Percentiles rank a stretch among this genome's conserved stretches.
Conservation (phyloP, 345 rosid genomes). For the Cochlearia excelsa region DNA sequence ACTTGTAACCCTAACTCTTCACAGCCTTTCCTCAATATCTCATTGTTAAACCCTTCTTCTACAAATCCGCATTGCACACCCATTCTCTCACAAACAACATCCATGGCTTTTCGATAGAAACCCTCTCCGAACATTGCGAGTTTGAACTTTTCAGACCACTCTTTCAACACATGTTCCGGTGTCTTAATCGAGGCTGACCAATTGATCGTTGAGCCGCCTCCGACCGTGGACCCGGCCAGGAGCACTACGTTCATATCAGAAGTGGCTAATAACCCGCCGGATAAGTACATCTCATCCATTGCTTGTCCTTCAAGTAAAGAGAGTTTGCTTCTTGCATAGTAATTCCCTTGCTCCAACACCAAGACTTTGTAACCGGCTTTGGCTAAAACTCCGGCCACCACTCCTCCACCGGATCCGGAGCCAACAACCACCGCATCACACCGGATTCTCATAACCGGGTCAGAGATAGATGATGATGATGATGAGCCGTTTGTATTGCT, state of each 20-base stretch:
- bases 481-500: slow-evolving; percentile 3
- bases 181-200: slow-evolving; percentile 83
- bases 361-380: slow-evolving; percentile 73
- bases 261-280: slow-evolving; percentile 55
- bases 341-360: slow-evolving; percentile 72
- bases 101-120: slow-evolving; percentile 57
- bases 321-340: slow-evolving; percentile 59
- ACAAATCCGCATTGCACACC: slow-evolving; percentile 62
- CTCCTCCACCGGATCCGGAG: slow-evolving; percentile 81
- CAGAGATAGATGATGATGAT: slow-evolving; percentile 5
- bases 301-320: slow-evolving; percentile 73
- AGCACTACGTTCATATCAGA: slow-evolving; percentile 51
- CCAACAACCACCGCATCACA: slow-evolving; percentile 87
- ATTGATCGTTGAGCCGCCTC: slow-evolving; percentile 81
- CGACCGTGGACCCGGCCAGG: slow-evolving; percentile 80
- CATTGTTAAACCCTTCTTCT: slow-evolving; percentile 69
- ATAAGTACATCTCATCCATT: slow-evolving; percentile 70
- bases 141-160: slow-evolving; percentile 48
- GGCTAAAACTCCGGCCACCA: slow-evolving; percentile 70
- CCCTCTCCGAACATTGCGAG: slow-evolving; percentile 58
- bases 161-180: slow-evolving; percentile 66
- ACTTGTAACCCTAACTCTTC: slow-evolving; percentile 61
- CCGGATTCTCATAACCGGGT: slow-evolving; percentile 46
- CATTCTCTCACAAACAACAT: slow-evolving; percentile 71
- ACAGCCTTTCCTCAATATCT: slow-evolving; percentile 69